Percentiles rank a stretch among this genome's conserved stretches.
Conservation (phyloP, 2,329 filamentous ascomycete species). For the Xylogone sp. region DNA sequence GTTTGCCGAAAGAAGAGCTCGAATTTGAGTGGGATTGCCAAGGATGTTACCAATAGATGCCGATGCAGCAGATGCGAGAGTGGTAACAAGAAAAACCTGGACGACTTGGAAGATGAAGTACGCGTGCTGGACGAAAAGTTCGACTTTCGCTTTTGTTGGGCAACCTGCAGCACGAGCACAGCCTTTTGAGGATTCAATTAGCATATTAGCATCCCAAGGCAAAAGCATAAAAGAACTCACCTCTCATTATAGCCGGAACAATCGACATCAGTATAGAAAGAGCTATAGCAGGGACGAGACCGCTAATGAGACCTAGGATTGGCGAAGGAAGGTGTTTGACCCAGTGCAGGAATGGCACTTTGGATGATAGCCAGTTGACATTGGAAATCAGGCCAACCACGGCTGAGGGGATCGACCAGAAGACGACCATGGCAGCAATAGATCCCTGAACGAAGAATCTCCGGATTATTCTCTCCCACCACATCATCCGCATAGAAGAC, state of each 20-base stretch:
- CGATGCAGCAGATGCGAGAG: constrained; percentile 57
- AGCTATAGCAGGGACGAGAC: constrained; percentile 56
- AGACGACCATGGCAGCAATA: constrained; percentile 55
- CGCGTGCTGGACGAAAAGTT: constrained; percentile 59
- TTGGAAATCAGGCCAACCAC: constrained; percentile 63
- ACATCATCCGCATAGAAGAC: constrained; percentile 60
- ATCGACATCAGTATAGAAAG: constrained; percentile 58
- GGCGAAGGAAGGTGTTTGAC: constrained; percentile 50
- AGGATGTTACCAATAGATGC: constrained; percentile 49
- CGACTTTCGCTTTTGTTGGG: constrained; percentile 54
- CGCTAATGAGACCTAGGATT: constrained; percentile 58
- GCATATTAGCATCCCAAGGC: no score
- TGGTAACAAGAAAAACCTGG: constrained; percentile 67
- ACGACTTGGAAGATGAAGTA: constrained; percentile 63
- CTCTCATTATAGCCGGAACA: constrained; percentile 56
- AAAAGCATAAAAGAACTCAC: constrained; percentile 30
- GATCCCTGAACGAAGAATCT: constrained; percentile 46
- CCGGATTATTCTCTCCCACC: constrained; percentile 58
- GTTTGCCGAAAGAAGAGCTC: constrained; percentile 48
- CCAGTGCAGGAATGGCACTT: constrained; percentile 52
- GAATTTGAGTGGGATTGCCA: constrained; percentile 42
- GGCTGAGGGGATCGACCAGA: constrained; percentile 67
- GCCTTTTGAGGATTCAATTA: constrained; percentile 23
- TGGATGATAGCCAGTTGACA: constrained; percentile 49
- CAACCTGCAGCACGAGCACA: constrained; percentile 57